Evolutionary conservation across 208 protist species (phyloP).

Genomic region (Acanthamoeba sp.): DNA sequence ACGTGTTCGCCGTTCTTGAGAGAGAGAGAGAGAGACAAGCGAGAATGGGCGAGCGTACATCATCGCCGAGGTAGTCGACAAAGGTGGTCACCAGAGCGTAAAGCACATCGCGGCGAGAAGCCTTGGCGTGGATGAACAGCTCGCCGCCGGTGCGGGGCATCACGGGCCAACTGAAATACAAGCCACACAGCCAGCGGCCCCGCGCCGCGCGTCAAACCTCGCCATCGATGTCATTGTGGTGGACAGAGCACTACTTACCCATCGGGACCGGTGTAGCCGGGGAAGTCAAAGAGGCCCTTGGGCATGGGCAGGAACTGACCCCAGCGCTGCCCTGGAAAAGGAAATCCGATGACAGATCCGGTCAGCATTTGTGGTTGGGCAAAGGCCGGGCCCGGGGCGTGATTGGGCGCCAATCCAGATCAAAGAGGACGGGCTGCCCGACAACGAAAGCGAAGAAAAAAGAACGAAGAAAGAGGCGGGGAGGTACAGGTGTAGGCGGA

Average conservation of each 20-base stretch:
- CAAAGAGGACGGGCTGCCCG: no score
- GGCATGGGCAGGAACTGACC: slow-evolving; percentile 53
- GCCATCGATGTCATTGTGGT: background rate
- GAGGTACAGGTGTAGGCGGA: slow-evolving; percentile 33
- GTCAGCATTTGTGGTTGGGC: no score
- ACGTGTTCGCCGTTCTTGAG: background rate
- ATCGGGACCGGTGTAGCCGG: slow-evolving; percentile 52
- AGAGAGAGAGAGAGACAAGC: background rate
- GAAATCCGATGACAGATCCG: no score
- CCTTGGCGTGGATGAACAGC: slow-evolving; percentile 55
- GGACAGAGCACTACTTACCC: background rate
- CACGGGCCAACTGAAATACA: background rate
- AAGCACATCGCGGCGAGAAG: slow-evolving; percentile 9
- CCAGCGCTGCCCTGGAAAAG: background rate
- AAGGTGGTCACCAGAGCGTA: slow-evolving; percentile 2
- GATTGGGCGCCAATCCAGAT: no score
- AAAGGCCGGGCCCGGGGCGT: no score
- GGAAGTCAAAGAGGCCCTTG: slow-evolving; percentile 44
- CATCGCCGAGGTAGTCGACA: slow-evolving; percentile 19
- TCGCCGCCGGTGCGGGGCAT: slow-evolving; percentile 51
- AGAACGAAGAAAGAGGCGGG: background rate
- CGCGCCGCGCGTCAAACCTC: background rate
- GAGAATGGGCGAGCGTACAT: background rate
- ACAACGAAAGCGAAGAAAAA: background rate
- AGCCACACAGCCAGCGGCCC: background rate